Evolutionary conservation across 495 filamentous ascomycete species (phyloP).

Genomic region (Arthonia radiata): DNA sequence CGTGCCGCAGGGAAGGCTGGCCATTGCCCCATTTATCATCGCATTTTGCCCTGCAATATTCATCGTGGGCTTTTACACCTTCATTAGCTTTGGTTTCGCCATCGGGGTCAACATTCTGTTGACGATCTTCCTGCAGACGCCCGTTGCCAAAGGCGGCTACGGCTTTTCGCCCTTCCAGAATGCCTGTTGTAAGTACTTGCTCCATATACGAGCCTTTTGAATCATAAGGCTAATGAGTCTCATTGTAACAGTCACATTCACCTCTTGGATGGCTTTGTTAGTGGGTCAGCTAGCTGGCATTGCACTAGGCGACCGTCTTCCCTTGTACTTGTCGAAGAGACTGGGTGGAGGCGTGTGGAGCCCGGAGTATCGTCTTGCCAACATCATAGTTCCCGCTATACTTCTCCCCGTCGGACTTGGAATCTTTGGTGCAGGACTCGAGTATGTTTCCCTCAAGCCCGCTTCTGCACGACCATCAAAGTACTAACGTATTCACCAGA

Average conservation of each 20-base stretch:
- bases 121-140: constrained; percentile 20
- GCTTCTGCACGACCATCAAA: no score
- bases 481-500: no score
- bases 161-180: constrained; percentile 22
- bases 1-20: no score
- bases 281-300: constrained; percentile 19
- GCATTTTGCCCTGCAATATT: constrained; percentile 19
- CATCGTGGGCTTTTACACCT: constrained; percentile 18
- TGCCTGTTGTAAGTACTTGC: no score
- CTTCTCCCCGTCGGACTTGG: constrained; percentile 23
- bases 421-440: constrained; percentile 20
- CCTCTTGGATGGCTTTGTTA: constrained; percentile 22
- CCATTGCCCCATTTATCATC: constrained; percentile 18
- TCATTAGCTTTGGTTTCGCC: constrained; percentile 22
- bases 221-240: no score
- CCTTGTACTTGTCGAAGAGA: constrained; percentile 15
- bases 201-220: no score
- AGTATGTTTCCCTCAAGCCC: no score
- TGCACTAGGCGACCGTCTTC: constrained; percentile 20
- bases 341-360: constrained; percentile 21
- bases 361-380: constrained; percentile 25
- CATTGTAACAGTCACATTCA: no score
- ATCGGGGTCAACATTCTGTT: constrained; percentile 14
- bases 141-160: constrained; percentile 22
- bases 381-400: constrained; percentile 19